A percentile compares a stretch with the other conserved stretches of the same genome.
These are phyloP conservation scores for Francoa sonchifolia DNA, from an alignment of 441 rosid species.

Conservation along the genomic window DNA sequence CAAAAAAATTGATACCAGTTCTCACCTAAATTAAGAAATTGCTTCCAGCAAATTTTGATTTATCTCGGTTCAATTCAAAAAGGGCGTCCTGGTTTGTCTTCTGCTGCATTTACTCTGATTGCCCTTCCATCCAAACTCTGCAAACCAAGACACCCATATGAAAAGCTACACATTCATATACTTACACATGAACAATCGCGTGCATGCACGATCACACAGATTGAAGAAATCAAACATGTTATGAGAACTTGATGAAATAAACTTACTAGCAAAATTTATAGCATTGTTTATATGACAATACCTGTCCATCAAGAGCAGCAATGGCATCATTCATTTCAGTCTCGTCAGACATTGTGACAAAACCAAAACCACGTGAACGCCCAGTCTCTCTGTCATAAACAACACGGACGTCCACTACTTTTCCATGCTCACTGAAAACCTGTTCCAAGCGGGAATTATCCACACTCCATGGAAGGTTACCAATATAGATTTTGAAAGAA, in stretches of 20 bases:
- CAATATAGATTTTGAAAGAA: constrained; percentile 36
- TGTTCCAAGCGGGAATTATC: constrained; percentile 48
- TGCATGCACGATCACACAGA: no score
- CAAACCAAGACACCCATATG: neutral
- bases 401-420: constrained; percentile 46
- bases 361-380: constrained; percentile 70
- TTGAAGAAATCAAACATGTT: neutral
- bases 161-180: neutral
- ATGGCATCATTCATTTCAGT: constrained; percentile 62
- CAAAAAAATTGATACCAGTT: constrained; percentile 8
- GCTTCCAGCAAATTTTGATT: neutral
- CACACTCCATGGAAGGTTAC: constrained; percentile 57
- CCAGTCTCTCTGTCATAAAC: constrained; percentile 51
- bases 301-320: constrained; percentile 72
- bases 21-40: constrained; percentile 11
- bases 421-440: constrained; percentile 58
- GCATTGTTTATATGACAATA: constrained; percentile 13
- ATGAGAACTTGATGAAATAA: neutral
- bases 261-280: neutral
- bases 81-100: constrained; percentile 46
- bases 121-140: constrained; percentile 37
- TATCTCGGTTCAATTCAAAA: constrained; percentile 4
- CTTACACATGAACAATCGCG: no score
- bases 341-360: constrained; percentile 53
- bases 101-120: constrained; percentile 53